Evolutionary conservation across 1,284 basidiomycete genomes (phyloP).

Genomic region (Phaffia rhodozyma): DNA sequence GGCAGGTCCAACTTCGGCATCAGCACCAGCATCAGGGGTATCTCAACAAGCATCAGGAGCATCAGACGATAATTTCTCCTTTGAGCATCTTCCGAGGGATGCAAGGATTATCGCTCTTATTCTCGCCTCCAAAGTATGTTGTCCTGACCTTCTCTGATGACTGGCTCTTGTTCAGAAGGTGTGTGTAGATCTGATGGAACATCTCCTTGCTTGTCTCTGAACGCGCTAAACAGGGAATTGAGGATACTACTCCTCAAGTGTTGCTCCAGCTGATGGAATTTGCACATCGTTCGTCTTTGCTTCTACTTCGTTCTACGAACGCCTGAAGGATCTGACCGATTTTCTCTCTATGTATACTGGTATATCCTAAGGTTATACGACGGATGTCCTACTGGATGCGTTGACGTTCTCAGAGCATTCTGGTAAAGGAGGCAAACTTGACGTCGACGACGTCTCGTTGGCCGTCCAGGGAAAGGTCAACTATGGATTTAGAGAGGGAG

Average conservation of each 20-base stretch:
- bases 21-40: too few relatives aligned
- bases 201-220: not conserved
- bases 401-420: conserved; percentile 39
- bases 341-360: not conserved
- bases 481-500: conserved; percentile 31
- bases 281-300: conserved; percentile 32
- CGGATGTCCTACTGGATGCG: conserved; percentile 36
- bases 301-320: not conserved
- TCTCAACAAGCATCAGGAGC: too few relatives aligned
- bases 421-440: conserved; percentile 17
- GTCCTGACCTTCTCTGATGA: not conserved
- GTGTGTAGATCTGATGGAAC: not conserved
- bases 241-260: conserved; percentile 36
- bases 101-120: conserved; percentile 38
- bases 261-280: conserved; percentile 39
- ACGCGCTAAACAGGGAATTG: conserved; percentile 28
- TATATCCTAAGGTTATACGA: conserved; percentile 33
- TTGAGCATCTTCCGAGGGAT: conserved; percentile 32
- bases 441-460: conserved; percentile 36
- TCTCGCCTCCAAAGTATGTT: conserved; percentile 27
- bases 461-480: conserved; percentile 37
- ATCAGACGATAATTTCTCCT: not conserved
- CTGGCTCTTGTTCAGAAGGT: not conserved
- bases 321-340: not conserved
- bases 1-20: too few relatives aligned